These are phyloP conservation scores for Fusarium sp. DNA, from an alignment of 2,329 filamentous ascomycete genomes.

Conservation along the genomic window DNA sequence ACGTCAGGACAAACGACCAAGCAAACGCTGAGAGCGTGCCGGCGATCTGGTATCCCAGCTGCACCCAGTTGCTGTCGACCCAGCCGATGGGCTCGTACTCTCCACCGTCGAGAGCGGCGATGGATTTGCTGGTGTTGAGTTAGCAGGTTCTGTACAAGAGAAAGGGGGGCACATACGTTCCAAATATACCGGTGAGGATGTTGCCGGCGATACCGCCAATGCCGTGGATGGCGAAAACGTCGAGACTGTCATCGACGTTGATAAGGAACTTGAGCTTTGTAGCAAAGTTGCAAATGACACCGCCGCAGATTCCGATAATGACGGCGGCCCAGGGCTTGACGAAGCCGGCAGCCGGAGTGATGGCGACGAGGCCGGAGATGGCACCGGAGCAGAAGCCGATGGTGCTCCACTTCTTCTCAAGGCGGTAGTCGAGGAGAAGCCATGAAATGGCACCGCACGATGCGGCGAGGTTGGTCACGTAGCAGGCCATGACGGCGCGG, in stretches of 20 bases:
- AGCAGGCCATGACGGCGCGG: constrained; percentile 87
- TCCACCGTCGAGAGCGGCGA: constrained; percentile 78
- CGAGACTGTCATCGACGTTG: constrained; percentile 86
- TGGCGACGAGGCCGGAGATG: constrained; percentile 87
- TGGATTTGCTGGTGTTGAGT: constrained; percentile 65
- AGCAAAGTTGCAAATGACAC: constrained; percentile 81
- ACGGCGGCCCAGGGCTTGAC: constrained; percentile 74
- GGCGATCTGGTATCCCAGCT: constrained; percentile 77
- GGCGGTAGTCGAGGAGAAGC: constrained; percentile 86
- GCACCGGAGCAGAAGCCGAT: constrained; percentile 92
- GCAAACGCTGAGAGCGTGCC: constrained; percentile 72
- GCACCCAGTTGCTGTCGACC: constrained; percentile 76
- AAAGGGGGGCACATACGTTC: constrained; percentile 61
- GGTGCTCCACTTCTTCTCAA: constrained; percentile 94
- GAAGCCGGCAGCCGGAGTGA: constrained; percentile 85
- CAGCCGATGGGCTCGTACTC: constrained; percentile 70
- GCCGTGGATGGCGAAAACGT: constrained; percentile 91
- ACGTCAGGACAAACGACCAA: constrained; percentile 75
- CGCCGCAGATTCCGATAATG: constrained; percentile 68
- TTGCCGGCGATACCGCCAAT: constrained; percentile 86
- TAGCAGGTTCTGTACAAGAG: constrained; percentile 18
- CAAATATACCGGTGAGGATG: constrained; percentile 81
- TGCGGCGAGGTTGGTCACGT: constrained; percentile 89
- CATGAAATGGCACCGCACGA: constrained; percentile 84
- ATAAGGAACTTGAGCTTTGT: constrained; percentile 84